Evolutionary conservation across 2,329 filamentous ascomycete species (phyloP).

Genomic region (Colletotrichum salicis): DNA sequence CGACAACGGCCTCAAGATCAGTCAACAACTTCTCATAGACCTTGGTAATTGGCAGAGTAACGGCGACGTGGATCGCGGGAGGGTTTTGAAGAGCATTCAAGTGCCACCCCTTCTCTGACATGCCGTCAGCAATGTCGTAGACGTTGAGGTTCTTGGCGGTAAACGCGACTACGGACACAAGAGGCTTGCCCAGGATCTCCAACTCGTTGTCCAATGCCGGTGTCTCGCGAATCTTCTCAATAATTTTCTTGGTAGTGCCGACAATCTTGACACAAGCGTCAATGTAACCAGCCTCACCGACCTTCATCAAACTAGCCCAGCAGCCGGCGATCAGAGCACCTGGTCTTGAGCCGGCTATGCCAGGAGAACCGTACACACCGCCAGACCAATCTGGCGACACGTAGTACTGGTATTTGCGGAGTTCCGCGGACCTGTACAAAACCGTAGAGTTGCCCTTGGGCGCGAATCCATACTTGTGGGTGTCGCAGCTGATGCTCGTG

Average conservation of each 20-base stretch:
- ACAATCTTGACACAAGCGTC: constrained; percentile 90
- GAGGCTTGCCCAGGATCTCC: constrained; percentile 82
- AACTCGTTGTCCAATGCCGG: constrained; percentile 78
- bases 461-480: constrained; percentile 98
- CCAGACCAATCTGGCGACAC: constrained; percentile 94
- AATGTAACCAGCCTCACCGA: constrained; percentile 89
- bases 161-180: constrained; percentile 93
- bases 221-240: constrained; percentile 75
- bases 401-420: constrained; percentile 95
- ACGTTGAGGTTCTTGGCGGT: constrained; percentile 85
- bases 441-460: constrained; percentile 97
- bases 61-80: constrained; percentile 91
- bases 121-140: constrained; percentile 92
- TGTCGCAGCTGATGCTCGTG: constrained; percentile 95
- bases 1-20: constrained; percentile 75
- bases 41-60: constrained; percentile 86
- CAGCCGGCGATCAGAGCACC: constrained; percentile 95
- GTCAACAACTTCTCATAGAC: constrained; percentile 82
- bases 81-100: constrained; percentile 93
- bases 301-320: constrained; percentile 90
- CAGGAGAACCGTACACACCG: constrained; percentile 93
- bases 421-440: constrained; percentile 82
- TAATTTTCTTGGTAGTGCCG: constrained; percentile 84
- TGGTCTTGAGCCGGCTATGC: constrained; percentile 89
- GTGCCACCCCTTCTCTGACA: constrained; percentile 90